Evolutionary conservation across 257 asterid species (phyloP).

Genomic region (Anisodus tanguticus): DNA sequence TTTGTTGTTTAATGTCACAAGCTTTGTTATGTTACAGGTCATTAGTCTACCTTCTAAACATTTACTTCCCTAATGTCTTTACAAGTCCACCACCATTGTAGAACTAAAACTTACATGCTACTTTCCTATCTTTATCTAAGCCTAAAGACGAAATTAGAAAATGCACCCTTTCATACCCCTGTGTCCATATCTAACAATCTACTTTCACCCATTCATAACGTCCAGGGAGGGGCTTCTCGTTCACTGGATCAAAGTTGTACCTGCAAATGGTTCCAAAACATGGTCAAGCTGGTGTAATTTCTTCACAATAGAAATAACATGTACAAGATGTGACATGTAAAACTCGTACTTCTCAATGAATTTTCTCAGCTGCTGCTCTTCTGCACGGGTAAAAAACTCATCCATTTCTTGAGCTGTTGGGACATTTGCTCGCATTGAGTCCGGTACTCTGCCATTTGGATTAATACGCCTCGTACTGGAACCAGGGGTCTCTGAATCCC

Average conservation of each 20-base stretch:
- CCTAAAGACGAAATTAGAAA: slow-evolving; percentile 17
- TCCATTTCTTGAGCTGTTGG: slow-evolving; percentile 38
- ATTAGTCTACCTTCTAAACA: slow-evolving; percentile 42
- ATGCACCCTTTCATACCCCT: neutral
- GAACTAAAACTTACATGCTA: slow-evolving; percentile 27
- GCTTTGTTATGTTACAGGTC: slow-evolving; percentile 52
- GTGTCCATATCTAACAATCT: slow-evolving; percentile 21
- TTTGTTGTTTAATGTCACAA: slow-evolving; percentile 38
- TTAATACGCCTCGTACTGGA: slow-evolving; percentile 37
- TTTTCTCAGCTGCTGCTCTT: slow-evolving; percentile 33
- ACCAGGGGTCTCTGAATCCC: slow-evolving; percentile 39
- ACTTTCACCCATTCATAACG: slow-evolving; percentile 44
- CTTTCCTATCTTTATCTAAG: slow-evolving; percentile 32
- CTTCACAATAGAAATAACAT: neutral
- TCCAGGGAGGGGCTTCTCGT: slow-evolving; percentile 47
- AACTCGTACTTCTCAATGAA: slow-evolving; percentile 41
- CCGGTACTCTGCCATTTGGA: slow-evolving; percentile 27
- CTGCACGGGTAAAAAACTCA: slow-evolving; percentile 33
- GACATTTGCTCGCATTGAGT: slow-evolving; percentile 10
- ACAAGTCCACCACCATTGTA: slow-evolving; percentile 37
- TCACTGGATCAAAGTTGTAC: slow-evolving; percentile 52
- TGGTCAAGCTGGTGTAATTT: neutral
- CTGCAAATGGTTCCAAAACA: slow-evolving; percentile 32
- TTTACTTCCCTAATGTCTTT: slow-evolving; percentile 35
- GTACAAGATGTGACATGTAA: neutral